Evolutionary conservation across 2,329 filamentous ascomycete genomes (phyloP), one percentile per base, ranked within the genome.

Genomic region (Trichoderma sp.): DNA sequence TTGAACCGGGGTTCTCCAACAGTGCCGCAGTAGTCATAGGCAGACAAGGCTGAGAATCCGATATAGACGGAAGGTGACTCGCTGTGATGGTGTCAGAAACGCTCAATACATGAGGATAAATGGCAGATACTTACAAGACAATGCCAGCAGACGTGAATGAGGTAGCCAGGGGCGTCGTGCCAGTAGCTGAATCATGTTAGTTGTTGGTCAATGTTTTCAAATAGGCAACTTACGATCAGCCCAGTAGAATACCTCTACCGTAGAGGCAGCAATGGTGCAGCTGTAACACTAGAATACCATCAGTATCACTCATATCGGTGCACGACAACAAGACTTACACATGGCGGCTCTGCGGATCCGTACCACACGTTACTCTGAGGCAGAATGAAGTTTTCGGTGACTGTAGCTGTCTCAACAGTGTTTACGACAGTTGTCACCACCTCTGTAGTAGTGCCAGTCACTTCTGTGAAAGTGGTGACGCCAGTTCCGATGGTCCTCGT

Each of bases 171-270:
- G 53, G 30, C 2, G 34, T 36, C 11, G 67, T 26, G 58, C 20
- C 39, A 7, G 43, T 65, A 53, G 61, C 70, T 58, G 2, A 15
- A 30, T 8, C 47, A 23, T 9, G 55, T 71, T 62, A 71, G 70
- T 30, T 5, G 30, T 47, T 11, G 4, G 9, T 57, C 17, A 15
- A 17, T 55, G 3, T 5, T 36, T 11, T 30, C 2, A 2, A 6
- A 6, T 7, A 26, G n/a, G 5, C n/a, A 50, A 53, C 70, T 1
- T 34, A 71, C 70, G 12, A 17, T 62, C 26, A n/a, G 36, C 5
- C 30, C 39, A 72, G 53, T 34, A 72, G 53, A 72, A 72, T 12
- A 72, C 47, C 13, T 72, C 71, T n/a, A 72, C 71, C 3, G 71
- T 72, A 1, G 68, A 71, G 15, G 71, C 71, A 3, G 11, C 61